These are phyloP conservation scores for Cynanchum wilfordii DNA, from an alignment of 257 asterid genomes.

Conservation along the genomic window DNA sequence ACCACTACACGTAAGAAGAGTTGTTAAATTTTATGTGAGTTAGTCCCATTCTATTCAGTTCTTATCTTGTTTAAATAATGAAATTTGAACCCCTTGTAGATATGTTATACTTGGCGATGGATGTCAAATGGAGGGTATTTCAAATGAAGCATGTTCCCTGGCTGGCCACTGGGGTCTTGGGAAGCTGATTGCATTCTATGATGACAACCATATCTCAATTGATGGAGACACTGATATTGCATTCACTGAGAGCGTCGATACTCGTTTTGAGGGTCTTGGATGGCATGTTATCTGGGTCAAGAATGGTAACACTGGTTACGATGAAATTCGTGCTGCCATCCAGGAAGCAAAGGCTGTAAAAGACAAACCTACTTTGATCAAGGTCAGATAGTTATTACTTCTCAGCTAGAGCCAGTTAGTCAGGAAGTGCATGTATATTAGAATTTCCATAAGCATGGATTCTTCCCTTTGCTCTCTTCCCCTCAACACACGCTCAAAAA, in stretches of 20 bases:
- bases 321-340: conserved; percentile 93
- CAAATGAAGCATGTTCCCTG: conserved; percentile 89
- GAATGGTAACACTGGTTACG: conserved; percentile 89
- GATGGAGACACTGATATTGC: conserved; percentile 98
- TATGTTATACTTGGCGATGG: conserved; percentile 71
- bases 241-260: conserved; percentile 72
- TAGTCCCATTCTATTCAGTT: neutral
- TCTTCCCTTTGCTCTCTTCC: neutral
- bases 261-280: conserved; percentile 88
- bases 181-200: conserved; percentile 86
- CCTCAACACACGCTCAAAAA: neutral
- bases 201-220: conserved; percentile 91
- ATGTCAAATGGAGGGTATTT: conserved; percentile 94
- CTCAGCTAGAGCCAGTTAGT: neutral
- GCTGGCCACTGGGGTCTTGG: conserved; percentile 99
- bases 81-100: conserved; percentile 23
- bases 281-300: conserved; percentile 99
- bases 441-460: neutral
- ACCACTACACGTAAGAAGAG: conserved; percentile 67
- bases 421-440: neutral
- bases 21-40: neutral
- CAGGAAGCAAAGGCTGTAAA: conserved; percentile 88
- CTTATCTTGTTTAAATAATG: conserved; percentile 15
- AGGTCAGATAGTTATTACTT: conserved; percentile 34
- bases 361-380: conserved; percentile 89